Percentiles rank a stretch among this genome's conserved stretches.
phyloP scores from a whole-genome alignment of 2,329 filamentous ascomycete genomes.

The Fusarium buharicum region DNA sequence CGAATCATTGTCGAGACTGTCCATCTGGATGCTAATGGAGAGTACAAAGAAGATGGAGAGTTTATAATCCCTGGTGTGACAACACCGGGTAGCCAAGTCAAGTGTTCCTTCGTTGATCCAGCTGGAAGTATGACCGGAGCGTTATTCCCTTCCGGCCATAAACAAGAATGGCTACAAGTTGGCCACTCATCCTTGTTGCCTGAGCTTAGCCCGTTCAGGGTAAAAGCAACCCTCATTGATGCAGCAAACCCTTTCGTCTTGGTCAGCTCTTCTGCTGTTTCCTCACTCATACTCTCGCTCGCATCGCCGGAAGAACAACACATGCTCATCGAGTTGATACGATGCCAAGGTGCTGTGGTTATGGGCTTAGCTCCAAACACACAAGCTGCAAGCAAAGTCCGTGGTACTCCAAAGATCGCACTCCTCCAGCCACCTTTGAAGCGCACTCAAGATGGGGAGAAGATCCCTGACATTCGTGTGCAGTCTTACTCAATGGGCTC shows the following conservation, averaged over 20 bases:
- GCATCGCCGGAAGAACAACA: slow-evolving; percentile 11
- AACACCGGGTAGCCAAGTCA: slow-evolving; percentile 63
- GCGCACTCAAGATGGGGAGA: not conserved
- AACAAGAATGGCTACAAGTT: slow-evolving; percentile 50
- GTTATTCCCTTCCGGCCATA: slow-evolving; percentile 67
- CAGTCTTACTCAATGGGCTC: slow-evolving; percentile 62
- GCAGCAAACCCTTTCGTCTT: slow-evolving; percentile 59
- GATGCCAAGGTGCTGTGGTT: slow-evolving; percentile 62
- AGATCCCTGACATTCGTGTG: slow-evolving; percentile 53
- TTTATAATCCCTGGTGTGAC: slow-evolving; percentile 69
- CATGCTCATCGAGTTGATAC: slow-evolving; percentile 60
- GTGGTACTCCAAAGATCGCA: slow-evolving; percentile 65
- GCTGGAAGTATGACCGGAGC: slow-evolving; percentile 69
- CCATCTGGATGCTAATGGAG: slow-evolving; percentile 57
- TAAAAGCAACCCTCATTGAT: slow-evolving; percentile 50
- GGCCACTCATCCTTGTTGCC: not conserved
- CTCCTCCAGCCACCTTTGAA: slow-evolving; percentile 55
- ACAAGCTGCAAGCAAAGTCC: slow-evolving; percentile 46
- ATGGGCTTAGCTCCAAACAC: slow-evolving; percentile 65
- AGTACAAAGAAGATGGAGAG: slow-evolving; percentile 59
- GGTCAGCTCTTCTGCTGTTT: slow-evolving; percentile 50
- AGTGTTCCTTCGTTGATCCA: slow-evolving; percentile 67
- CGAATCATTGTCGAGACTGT: slow-evolving; percentile 67
- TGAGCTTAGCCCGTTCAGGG: slow-evolving; percentile 47
- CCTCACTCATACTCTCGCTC: slow-evolving; percentile 34